phyloP scores from a whole-genome alignment of 2,329 filamentous ascomycete species.

The Phialophora verrucosa region DNA sequence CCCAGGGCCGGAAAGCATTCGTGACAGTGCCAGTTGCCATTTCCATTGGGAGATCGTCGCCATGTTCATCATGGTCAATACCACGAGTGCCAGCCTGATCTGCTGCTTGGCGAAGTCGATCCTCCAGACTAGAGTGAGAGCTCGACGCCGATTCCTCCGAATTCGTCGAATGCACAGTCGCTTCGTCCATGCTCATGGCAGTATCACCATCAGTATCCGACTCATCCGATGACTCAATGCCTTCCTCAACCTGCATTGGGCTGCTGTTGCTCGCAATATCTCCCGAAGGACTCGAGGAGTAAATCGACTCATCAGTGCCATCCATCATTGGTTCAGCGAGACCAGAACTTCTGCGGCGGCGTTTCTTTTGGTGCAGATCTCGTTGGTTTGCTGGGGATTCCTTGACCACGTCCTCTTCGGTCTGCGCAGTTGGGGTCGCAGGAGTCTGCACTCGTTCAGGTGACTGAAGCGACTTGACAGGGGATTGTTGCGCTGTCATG shows the following conservation, averaged over 20 bases:
- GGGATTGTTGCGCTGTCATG: slow-evolving; percentile 48
- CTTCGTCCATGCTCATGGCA: slow-evolving; percentile 81
- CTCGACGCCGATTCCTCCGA: slow-evolving; percentile 64
- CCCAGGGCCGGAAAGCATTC: slow-evolving; percentile 57
- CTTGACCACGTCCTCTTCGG: slow-evolving; percentile 61
- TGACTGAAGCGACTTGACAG: slow-evolving; percentile 22
- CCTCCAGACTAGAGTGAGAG: slow-evolving; percentile 76
- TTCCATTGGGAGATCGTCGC: slow-evolving; percentile 81
- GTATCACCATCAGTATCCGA: slow-evolving; percentile 72
- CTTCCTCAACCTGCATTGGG: slow-evolving; percentile 52
- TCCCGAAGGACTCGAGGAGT: slow-evolving; percentile 72
- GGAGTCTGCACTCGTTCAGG: slow-evolving; percentile 56
- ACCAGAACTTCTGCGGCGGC: slow-evolving; percentile 67
- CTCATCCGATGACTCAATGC: slow-evolving; percentile 58
- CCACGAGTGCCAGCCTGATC: slow-evolving; percentile 75
- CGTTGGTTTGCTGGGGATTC: slow-evolving; percentile 70
- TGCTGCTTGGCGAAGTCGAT: slow-evolving; percentile 76
- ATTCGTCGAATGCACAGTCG: slow-evolving; percentile 70
- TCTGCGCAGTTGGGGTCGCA: slow-evolving; percentile 67
- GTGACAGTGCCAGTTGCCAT: slow-evolving; percentile 67
- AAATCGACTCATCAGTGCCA: slow-evolving; percentile 58
- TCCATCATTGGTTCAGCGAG: slow-evolving; percentile 53
- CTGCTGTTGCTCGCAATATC: slow-evolving; percentile 48
- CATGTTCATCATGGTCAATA: slow-evolving; percentile 63
- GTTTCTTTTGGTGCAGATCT: slow-evolving; percentile 62